These are phyloP conservation scores for Noccaea bulbosa DNA, from an alignment of 345 rosid genomes.

Conservation along the genomic window DNA sequence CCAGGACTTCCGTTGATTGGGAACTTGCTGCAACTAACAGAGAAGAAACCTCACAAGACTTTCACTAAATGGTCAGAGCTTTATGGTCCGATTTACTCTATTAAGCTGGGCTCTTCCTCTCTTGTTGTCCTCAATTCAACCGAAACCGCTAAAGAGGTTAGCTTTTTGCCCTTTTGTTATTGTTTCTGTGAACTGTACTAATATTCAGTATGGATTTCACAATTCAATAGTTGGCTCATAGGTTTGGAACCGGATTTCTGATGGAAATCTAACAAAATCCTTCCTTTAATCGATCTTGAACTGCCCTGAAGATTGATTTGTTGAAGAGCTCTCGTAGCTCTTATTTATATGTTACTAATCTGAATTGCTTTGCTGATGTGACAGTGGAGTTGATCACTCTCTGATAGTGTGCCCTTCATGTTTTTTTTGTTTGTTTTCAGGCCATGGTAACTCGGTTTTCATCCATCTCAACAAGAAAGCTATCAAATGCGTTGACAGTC, in stretches of 20 bases:
- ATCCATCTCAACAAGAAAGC: conserved; percentile 77
- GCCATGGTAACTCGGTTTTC: conserved; percentile 84
- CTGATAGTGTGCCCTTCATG: neutral
- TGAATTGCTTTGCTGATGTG: conserved; percentile 12
- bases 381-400: neutral
- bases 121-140: conserved; percentile 69
- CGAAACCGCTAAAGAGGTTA: conserved; percentile 80
- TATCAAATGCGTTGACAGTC: conserved; percentile 67
- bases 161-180: conserved; percentile 10
- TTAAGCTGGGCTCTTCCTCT: conserved; percentile 68
- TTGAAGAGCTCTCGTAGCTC: neutral
- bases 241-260: neutral
- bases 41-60: conserved; percentile 90
- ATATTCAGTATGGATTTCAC: neutral
- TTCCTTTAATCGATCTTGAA: conserved; percentile 3
- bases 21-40: conserved; percentile 79
- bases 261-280: neutral
- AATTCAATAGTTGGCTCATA: neutral
- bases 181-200: neutral
- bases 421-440: conserved; percentile 48
- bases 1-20: conserved; percentile 83
- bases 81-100: conserved; percentile 82
- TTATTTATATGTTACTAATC: conserved; percentile 3
- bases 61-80: conserved; percentile 80
- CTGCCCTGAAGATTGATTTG: neutral